These are phyloP conservation scores for Aspergillus aculeatinus DNA, from an alignment of 2,329 filamentous ascomycete genomes.

Conservation along the genomic window DNA sequence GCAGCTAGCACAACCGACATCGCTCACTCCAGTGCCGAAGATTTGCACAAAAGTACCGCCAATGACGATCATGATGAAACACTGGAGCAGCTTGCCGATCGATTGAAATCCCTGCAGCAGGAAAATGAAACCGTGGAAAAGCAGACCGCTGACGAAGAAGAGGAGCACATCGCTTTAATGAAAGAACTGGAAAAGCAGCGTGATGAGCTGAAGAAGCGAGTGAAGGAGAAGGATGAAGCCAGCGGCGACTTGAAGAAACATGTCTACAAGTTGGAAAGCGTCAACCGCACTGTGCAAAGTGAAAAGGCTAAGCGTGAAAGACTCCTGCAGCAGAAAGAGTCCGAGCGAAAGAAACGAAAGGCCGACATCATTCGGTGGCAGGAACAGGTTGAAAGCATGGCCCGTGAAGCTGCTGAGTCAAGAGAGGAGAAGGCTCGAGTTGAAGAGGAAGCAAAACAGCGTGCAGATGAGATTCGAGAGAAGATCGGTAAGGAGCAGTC, in stretches of 20 bases:
- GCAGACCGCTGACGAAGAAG: conserved; percentile 66
- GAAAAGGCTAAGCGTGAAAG: conserved; percentile 75
- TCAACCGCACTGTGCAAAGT: conserved; percentile 77
- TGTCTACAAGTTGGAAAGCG: conserved; percentile 73
- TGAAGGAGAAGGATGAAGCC: conserved; percentile 88
- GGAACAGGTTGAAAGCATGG: conserved; percentile 54
- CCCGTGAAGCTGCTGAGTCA: conserved; percentile 47
- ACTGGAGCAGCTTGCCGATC: conserved; percentile 75
- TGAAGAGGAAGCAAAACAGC: conserved; percentile 40
- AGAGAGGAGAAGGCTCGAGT: conserved; percentile 45
- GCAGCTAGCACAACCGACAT: conserved; percentile 53
- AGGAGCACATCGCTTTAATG: conserved; percentile 65
- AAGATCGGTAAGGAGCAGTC: conserved; percentile 48
- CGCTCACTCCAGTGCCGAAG: conserved; percentile 42
- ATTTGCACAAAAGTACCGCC: conserved; percentile 33
- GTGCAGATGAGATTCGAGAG: conserved; percentile 42
- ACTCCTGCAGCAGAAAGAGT: conserved; percentile 59
- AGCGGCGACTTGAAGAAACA: conserved; percentile 81
- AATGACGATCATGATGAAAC: conserved; percentile 62
- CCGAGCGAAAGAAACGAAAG: conserved; percentile 59
- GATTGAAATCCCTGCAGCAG: conserved; percentile 73
- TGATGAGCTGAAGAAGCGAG: conserved; percentile 70
- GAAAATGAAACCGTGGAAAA: conserved; percentile 78
- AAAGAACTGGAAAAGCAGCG: conserved; percentile 73
- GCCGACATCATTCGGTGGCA: conserved; percentile 61